Conservation (phyloP, 2,329 filamentous ascomycete species). For the Epichloe brachyelytri region DNA sequence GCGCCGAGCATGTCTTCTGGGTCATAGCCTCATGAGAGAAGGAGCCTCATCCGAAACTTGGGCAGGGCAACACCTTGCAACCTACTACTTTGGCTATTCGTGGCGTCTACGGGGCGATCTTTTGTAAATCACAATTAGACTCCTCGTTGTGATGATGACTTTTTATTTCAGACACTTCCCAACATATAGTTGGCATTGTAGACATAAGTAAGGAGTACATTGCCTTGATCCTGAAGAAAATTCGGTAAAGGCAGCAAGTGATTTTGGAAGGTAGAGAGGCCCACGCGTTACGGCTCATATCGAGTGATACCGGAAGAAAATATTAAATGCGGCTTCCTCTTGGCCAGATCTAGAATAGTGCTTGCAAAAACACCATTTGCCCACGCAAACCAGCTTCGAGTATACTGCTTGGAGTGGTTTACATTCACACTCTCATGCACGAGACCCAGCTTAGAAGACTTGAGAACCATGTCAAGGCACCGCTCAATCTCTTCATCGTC, state of each 20-base stretch:
- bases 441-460: conserved; percentile 62
- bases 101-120: too few species aligned
- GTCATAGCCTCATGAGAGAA: too few species aligned
- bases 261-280: neutral
- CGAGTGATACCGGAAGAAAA: conserved; percentile 53
- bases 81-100: too few species aligned
- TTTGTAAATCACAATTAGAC: neutral
- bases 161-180: neutral
- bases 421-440: conserved; percentile 91
- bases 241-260: too few species aligned
- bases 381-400: conserved; percentile 93
- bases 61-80: too few species aligned
- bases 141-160: neutral
- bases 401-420: conserved; percentile 52
- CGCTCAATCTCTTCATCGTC: conserved; percentile 69
- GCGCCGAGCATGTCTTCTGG: too few species aligned
- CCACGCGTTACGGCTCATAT: conserved; percentile 35
- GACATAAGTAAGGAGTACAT: neutral
- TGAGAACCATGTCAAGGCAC: conserved; percentile 61
- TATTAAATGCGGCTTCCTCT: conserved; percentile 76
- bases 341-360: conserved; percentile 80
- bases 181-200: neutral
- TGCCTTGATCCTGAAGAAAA: neutral
- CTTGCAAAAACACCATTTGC: conserved; percentile 93
- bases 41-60: too few species aligned